Evolutionary conservation across 805 yeast species (phyloP).

Genomic region (Wickerhamomyces queroliae): DNA sequence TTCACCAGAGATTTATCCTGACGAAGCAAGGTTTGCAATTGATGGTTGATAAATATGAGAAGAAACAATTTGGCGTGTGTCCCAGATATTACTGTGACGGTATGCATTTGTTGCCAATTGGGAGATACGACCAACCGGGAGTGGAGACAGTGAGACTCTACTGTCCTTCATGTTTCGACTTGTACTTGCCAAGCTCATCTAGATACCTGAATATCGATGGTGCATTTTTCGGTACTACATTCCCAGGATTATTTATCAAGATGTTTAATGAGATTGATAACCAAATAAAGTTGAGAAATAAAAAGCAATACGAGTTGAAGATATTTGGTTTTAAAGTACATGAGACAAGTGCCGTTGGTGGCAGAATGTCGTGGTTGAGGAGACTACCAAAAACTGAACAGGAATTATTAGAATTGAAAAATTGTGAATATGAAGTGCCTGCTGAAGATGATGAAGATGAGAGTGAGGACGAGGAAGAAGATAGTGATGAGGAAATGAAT

Average conservation of each 20-base stretch:
- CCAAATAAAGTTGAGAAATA: constrained; percentile 55
- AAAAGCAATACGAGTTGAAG: constrained; percentile 56
- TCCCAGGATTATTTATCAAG: constrained; percentile 87
- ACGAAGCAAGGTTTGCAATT: constrained; percentile 86
- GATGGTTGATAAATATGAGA: constrained; percentile 91
- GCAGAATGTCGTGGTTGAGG: constrained; percentile 95
- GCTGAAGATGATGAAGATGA: constrained; percentile 26
- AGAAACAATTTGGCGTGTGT: constrained; percentile 85
- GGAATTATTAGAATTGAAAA: constrained; percentile 56
- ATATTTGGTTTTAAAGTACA: constrained; percentile 84
- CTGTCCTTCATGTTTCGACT: constrained; percentile 92
- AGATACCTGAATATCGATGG: constrained; percentile 89
- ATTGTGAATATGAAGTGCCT: constrained; percentile 60
- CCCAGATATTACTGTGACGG: constrained; percentile 88
- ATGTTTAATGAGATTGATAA: constrained; percentile 87
- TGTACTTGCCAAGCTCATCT: constrained; percentile 84
- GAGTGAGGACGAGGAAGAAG: constrained; percentile 23
- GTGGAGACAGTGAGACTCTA: constrained; percentile 86
- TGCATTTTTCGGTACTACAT: constrained; percentile 93
- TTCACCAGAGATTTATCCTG: constrained; percentile 86
- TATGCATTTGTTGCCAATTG: constrained; percentile 86
- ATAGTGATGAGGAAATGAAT: neutral
- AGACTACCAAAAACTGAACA: constrained; percentile 59
- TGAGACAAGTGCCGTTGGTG: constrained; percentile 72
- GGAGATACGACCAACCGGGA: constrained; percentile 86